Evolutionary conservation across 2,329 filamentous ascomycete genomes (phyloP).

Genomic region (Penicillium sp.): DNA sequence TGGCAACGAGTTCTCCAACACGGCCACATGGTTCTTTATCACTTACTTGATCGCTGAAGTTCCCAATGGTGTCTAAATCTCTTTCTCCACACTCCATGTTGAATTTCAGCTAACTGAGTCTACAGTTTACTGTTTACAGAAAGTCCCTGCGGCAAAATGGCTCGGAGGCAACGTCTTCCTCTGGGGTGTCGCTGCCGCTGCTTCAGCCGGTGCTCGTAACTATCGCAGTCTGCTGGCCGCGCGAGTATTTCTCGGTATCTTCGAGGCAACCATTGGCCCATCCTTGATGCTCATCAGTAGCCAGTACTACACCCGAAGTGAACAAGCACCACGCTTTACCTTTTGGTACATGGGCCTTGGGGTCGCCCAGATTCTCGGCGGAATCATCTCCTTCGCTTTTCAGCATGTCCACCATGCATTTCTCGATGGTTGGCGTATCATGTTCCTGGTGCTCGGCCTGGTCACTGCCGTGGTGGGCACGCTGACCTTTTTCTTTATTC

Average conservation of each 20-base stretch:
- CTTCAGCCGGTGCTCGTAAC: constrained; percentile 51
- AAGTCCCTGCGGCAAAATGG: constrained; percentile 40
- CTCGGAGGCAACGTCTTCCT: constrained; percentile 55
- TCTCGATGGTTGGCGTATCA: constrained; percentile 47
- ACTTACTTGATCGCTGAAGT: constrained; percentile 56
- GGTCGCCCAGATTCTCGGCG: constrained; percentile 47
- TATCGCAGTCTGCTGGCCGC: constrained; percentile 53
- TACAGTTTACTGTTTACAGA: constrained; percentile 23
- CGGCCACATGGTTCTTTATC: constrained; percentile 59
- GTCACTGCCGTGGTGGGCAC: constrained; percentile 45
- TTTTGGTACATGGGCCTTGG: constrained; percentile 61
- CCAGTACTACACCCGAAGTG: constrained; percentile 55
- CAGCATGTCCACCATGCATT: constrained; percentile 44
- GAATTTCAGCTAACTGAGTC: background rate
- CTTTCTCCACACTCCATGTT: background rate
- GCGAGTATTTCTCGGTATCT: constrained; percentile 57
- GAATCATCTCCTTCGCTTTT: constrained; percentile 50
- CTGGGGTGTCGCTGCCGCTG: constrained; percentile 43
- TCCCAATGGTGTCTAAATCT: constrained; percentile 47
- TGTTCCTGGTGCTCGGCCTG: constrained; percentile 50
- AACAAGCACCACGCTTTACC: constrained; percentile 56
- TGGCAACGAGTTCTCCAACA: constrained; percentile 58
- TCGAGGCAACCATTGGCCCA: constrained; percentile 58
- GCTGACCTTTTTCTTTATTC: constrained; percentile 44
- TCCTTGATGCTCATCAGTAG: constrained; percentile 59